A percentile compares a stretch with the other conserved stretches of the same genome.
Evolutionary conservation across 805 yeast genomes (phyloP).

Genomic region (Citeromyces nyonsensis): DNA sequence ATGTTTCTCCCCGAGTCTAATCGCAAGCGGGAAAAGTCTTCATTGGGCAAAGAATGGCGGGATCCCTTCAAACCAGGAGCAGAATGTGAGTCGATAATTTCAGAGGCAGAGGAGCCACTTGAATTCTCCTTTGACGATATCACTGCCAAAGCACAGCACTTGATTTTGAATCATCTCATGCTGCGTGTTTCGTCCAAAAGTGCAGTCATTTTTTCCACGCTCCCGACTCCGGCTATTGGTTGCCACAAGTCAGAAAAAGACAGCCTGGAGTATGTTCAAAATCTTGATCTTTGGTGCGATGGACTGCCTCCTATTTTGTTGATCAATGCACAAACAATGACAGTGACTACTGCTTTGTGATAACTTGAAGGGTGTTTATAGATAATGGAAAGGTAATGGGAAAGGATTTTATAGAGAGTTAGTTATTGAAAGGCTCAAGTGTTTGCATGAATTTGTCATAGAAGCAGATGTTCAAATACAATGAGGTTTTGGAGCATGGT

Average conservation of each 20-base stretch:
- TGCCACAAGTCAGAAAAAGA: conserved; percentile 59
- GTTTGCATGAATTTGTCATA: no score
- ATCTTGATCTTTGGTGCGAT: conserved; percentile 67
- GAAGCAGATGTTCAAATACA: no score
- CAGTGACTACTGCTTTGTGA: conserved; percentile 85
- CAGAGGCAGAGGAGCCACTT: conserved; percentile 7
- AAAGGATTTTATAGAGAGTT: background rate
- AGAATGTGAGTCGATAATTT: background rate
- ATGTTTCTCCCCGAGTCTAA: conserved; percentile 36
- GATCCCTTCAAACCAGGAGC: background rate
- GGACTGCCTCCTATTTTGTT: conserved; percentile 73
- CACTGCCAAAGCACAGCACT: conserved; percentile 86
- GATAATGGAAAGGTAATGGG: background rate
- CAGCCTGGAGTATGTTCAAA: conserved; percentile 60
- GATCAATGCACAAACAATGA: conserved; percentile 84
- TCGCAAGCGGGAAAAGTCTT: conserved; percentile 3
- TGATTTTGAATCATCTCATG: conserved; percentile 83
- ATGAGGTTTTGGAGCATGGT: no score
- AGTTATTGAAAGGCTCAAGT: no score
- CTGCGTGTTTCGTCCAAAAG: conserved; percentile 41
- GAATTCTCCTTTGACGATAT: conserved; percentile 55
- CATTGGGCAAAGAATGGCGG: background rate
- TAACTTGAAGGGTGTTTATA: background rate
- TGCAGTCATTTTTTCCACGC: conserved; percentile 71
- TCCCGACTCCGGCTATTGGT: conserved; percentile 80